Evolutionary conservation across 129 eudicot species (phyloP).

Genomic region (Artemisia annua): DNA sequence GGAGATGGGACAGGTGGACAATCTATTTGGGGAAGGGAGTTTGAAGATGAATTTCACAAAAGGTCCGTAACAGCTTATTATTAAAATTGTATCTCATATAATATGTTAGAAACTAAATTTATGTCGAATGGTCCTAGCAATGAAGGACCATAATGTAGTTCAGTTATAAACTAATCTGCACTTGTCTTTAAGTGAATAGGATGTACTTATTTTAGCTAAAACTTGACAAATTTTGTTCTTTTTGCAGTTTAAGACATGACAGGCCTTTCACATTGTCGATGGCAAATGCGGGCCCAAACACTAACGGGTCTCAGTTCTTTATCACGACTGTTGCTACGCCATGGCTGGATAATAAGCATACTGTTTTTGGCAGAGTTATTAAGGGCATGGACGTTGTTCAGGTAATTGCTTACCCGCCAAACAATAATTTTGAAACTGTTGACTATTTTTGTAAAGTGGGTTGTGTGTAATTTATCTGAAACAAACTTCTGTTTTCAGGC

Average conservation of each 20-base stretch:
- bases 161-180: conserved; percentile 1
- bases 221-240: background rate
- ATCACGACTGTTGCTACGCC: conserved; percentile 99
- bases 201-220: background rate
- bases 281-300: conserved; percentile 99
- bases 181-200: background rate
- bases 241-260: conserved; percentile 94
- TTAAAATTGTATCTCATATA: background rate
- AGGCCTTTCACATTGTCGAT: conserved; percentile 95
- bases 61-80: conserved; percentile 40
- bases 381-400: conserved; percentile 99
- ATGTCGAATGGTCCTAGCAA: background rate
- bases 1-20: conserved; percentile 99
- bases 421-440: background rate
- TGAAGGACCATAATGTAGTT: background rate
- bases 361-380: conserved; percentile 97
- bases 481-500: conserved; percentile 42
- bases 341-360: conserved; percentile 98
- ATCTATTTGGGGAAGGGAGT: conserved; percentile 99
- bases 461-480: background rate
- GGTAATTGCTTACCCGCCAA: conserved; percentile 43
- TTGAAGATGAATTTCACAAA: conserved; percentile 96
- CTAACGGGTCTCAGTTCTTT: conserved; percentile 97
- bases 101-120: background rate
- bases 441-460: background rate